Percentiles rank a stretch among this genome's conserved stretches.
phyloP scores from a whole-genome alignment of 148 eudicot species.

The Silene uniflora region DNA sequence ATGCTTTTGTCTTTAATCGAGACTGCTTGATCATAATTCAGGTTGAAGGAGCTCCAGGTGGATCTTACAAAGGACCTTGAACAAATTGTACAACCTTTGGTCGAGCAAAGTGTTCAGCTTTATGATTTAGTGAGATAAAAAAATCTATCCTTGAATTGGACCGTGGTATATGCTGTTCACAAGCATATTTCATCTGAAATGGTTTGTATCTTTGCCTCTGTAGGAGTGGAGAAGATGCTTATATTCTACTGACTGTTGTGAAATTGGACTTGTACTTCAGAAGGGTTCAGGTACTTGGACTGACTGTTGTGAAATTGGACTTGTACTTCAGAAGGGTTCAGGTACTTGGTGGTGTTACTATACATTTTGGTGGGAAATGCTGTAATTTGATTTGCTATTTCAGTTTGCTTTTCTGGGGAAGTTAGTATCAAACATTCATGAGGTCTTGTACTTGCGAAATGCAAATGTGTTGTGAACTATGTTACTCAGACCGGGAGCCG shows the following conservation, averaged over 20 bases:
- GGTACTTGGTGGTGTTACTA: constrained; percentile 35
- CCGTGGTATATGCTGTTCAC: background rate
- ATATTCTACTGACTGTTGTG: constrained; percentile 85
- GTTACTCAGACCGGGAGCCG: too few species aligned
- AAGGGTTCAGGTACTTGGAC: constrained; percentile 72
- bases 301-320: constrained; percentile 90
- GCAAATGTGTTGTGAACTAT: too few species aligned
- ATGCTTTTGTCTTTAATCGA: background rate
- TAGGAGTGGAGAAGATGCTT: constrained; percentile 79
- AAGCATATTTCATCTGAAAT: constrained; percentile 9
- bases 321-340: constrained; percentile 58
- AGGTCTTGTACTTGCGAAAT: background rate
- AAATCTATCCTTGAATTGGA: background rate
- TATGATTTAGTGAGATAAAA: constrained; percentile 66
- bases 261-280: constrained; percentile 72
- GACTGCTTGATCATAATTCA: constrained; percentile 31
- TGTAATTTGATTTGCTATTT: background rate
- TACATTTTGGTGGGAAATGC: constrained; percentile 8
- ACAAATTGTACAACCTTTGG: constrained; percentile 32
- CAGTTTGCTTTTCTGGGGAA: background rate
- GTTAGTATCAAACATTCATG: background rate
- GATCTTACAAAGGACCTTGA: constrained; percentile 32
- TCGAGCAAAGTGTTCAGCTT: constrained; percentile 45
- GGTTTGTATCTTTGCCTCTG: constrained; percentile 19
- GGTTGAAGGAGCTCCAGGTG: constrained; percentile 51